These are phyloP conservation scores for Verruconis gallopava DNA, from an alignment of 2,329 filamentous ascomycete species.

Conservation along the genomic window DNA sequence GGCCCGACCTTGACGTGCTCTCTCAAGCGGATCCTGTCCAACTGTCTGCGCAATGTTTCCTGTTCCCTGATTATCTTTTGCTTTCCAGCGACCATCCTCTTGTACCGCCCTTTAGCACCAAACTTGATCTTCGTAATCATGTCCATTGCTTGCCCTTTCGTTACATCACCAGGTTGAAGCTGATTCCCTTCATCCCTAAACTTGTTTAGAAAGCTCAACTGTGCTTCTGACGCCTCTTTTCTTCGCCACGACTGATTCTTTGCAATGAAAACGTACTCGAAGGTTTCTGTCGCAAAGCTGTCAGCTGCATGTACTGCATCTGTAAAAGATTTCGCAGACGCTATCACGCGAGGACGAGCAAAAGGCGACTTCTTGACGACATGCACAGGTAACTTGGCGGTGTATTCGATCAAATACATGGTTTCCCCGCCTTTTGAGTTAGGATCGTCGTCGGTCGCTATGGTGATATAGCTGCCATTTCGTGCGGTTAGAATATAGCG, in stretches of 20 bases:
- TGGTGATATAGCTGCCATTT: conserved; percentile 46
- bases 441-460: conserved; percentile 20
- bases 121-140: conserved; percentile 90
- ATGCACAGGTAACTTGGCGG: conserved; percentile 24
- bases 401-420: conserved; percentile 28
- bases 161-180: conserved; percentile 45
- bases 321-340: conserved; percentile 50
- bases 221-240: conserved; percentile 44
- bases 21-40: conserved; percentile 24
- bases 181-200: conserved; percentile 42
- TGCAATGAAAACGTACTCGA: conserved; percentile 54
- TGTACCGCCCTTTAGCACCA: conserved; percentile 57
- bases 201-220: conserved; percentile 60
- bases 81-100: conserved; percentile 18
- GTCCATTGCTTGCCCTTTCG: conserved; percentile 69
- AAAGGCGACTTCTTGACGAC: conserved; percentile 37
- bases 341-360: conserved; percentile 55
- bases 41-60: conserved; percentile 37
- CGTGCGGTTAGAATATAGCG: conserved; percentile 57
- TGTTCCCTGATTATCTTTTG: conserved; percentile 21
- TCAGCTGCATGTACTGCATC: conserved; percentile 77
- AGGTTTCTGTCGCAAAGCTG: conserved; percentile 57
- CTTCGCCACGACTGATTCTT: conserved; percentile 62
- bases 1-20: conserved; percentile 38
- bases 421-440: conserved; percentile 34